These are phyloP conservation scores for Verticillium tricorpus DNA, from an alignment of 2,329 filamentous ascomycete species.

Conservation along the genomic window DNA sequence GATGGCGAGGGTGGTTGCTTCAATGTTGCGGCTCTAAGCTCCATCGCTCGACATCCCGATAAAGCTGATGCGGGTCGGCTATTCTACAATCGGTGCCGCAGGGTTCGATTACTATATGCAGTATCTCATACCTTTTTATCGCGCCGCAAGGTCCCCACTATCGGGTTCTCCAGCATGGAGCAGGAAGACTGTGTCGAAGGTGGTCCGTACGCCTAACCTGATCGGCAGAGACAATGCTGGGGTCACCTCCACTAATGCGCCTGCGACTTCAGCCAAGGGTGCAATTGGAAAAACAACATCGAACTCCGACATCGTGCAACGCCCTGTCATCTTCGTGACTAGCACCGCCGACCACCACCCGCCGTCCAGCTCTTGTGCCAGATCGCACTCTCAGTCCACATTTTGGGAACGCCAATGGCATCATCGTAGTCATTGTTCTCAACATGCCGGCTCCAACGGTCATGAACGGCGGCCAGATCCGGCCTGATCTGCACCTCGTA, in stretches of 20 bases:
- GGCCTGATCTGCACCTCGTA: slow-evolving; percentile 44
- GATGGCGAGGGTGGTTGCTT: not conserved
- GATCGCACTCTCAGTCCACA: not conserved
- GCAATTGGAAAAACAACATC: not conserved
- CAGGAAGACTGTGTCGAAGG: too few species aligned
- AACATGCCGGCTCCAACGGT: slow-evolving; percentile 12
- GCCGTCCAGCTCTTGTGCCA: not conserved
- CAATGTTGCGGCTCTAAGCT: not conserved
- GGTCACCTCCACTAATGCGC: not conserved
- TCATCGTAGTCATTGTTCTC: slow-evolving; percentile 1
- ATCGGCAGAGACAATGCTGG: not conserved
- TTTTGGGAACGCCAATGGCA: not conserved
- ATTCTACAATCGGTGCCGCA: not conserved
- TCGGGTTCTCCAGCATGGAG: too few species aligned
- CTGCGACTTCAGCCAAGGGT: not conserved
- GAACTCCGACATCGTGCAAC: not conserved
- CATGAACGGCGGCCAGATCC: slow-evolving; percentile 32
- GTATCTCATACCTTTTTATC: too few species aligned
- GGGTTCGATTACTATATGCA: too few species aligned
- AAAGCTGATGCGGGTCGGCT: not conserved
- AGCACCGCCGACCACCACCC: not conserved
- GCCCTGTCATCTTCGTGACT: not conserved
- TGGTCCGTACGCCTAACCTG: too few species aligned
- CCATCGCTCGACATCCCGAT: not conserved
- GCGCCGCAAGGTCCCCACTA: too few species aligned